These are phyloP conservation scores for Lactarius vividus DNA, from an alignment of 768 basidiomycete species.

Conservation along the genomic window DNA sequence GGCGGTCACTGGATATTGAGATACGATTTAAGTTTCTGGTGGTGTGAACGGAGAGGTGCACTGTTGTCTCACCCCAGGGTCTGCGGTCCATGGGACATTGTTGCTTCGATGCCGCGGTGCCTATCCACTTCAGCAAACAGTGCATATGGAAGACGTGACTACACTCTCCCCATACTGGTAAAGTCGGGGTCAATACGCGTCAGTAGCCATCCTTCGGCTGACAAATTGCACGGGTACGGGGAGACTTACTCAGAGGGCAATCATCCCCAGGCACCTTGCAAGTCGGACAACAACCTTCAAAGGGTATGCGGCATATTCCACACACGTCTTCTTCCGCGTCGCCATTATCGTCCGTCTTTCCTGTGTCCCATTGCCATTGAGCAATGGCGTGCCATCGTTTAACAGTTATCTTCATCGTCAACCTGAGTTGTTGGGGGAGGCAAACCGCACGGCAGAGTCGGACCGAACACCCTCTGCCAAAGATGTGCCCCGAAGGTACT, in stretches of 20 bases:
- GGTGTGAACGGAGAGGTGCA: background rate
- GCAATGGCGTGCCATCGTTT: slow-evolving; percentile 89
- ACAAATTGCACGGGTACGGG: background rate
- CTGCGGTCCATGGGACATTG: slow-evolving; percentile 99
- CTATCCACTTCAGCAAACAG: slow-evolving; percentile 95
- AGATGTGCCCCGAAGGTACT: background rate
- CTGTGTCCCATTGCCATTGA: slow-evolving; percentile 81
- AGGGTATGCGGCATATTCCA: slow-evolving; percentile 89
- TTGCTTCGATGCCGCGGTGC: slow-evolving; percentile 82
- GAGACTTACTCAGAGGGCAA: slow-evolving; percentile 77
- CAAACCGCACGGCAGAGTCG: slow-evolving; percentile 4
- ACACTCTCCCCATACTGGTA: slow-evolving; percentile 93
- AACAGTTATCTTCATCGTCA: slow-evolving; percentile 72
- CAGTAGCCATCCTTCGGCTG: slow-evolving; percentile 1
- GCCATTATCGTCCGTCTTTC: slow-evolving; percentile 44
- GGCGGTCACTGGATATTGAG: slow-evolving; percentile 44
- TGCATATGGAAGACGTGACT: slow-evolving; percentile 99
- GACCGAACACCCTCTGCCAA: background rate
- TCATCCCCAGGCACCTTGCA: slow-evolving; percentile 98
- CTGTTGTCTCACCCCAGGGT: slow-evolving; percentile 71
- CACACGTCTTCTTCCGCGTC: slow-evolving; percentile 68
- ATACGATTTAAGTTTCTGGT: background rate
- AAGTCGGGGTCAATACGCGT: background rate
- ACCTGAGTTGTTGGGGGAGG: background rate
- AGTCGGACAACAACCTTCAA: slow-evolving; percentile 91